These are phyloP conservation scores for Mucor velutinosus DNA, from an alignment of 371 early-diverging fungal genomes.

Conservation along the genomic window DNA sequence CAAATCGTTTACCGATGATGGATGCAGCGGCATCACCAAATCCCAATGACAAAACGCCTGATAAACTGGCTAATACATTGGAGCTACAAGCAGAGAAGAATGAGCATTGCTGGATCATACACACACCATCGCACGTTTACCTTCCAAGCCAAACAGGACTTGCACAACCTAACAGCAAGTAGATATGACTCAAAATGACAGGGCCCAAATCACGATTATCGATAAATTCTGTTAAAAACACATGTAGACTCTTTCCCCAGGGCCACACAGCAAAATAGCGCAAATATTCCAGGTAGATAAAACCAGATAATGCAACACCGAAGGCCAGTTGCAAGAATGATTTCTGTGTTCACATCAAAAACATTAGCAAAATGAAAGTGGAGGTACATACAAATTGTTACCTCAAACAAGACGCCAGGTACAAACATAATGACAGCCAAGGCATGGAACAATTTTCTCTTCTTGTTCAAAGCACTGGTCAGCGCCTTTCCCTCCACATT, in stretches of 20 bases:
- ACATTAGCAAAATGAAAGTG: constrained; percentile 2
- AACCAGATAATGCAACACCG: constrained; percentile 70
- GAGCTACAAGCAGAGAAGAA: constrained; percentile 22
- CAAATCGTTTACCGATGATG: constrained; percentile 76
- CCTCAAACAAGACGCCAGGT: constrained; percentile 79
- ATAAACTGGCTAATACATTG: constrained; percentile 57
- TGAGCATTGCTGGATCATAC: not conserved
- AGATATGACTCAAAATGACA: constrained; percentile 87
- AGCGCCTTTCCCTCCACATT: constrained; percentile 31
- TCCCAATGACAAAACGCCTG: constrained; percentile 85
- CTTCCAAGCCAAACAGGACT: constrained; percentile 86
- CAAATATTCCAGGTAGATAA: constrained; percentile 80
- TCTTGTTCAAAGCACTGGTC: constrained; percentile 61
- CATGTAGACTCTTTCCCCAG: constrained; percentile 65
- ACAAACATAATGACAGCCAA: constrained; percentile 85
- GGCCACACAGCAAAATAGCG: constrained; percentile 79
- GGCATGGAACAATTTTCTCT: constrained; percentile 88
- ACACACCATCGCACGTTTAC: constrained; percentile 13
- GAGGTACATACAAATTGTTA: constrained; percentile 31
- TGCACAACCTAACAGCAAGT: constrained; percentile 89
- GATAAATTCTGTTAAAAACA: constrained; percentile 76
- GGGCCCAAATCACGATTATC: constrained; percentile 83
- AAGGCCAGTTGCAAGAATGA: constrained; percentile 81
- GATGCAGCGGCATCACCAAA: constrained; percentile 92
- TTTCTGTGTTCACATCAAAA: constrained; percentile 37